Evolutionary conservation across 1,139 yeast genomes (phyloP).

Genomic region (Debaryomycetaceae sp.): DNA sequence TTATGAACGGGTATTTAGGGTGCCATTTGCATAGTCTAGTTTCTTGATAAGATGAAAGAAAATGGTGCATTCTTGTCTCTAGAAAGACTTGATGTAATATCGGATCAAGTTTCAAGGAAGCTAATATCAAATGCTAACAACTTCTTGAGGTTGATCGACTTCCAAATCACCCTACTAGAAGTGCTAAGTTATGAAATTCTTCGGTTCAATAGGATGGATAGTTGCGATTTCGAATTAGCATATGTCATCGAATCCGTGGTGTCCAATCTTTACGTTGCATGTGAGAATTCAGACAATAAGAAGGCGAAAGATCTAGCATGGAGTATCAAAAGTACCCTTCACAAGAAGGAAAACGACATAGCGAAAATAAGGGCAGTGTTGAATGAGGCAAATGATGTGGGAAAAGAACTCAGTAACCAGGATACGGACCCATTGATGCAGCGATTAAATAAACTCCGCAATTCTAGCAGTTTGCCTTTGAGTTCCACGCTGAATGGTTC

Average conservation of each 20-base stretch:
- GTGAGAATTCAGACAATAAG: slow-evolving; percentile 9
- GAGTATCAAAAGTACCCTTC: slow-evolving; percentile 21
- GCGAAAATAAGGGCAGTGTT: slow-evolving; percentile 5
- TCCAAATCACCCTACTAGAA: slow-evolving; percentile 33
- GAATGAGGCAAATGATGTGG: neutral
- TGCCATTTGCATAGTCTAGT: too few species aligned
- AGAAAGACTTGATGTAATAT: slow-evolving; percentile 3
- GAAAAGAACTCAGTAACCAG: neutral
- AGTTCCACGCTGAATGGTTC: neutral
- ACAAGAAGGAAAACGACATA: slow-evolving; percentile 12
- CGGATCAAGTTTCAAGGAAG: slow-evolving; percentile 4
- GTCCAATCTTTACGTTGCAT: slow-evolving; percentile 12
- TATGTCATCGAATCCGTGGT: slow-evolving; percentile 24
- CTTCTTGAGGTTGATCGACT: slow-evolving; percentile 17
- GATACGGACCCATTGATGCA: slow-evolving; percentile 18
- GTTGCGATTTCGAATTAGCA: slow-evolving; percentile 41
- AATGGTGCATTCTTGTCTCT: too few species aligned
- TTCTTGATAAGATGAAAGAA: too few species aligned
- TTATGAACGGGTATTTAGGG: too few species aligned
- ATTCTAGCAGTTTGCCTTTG: neutral
- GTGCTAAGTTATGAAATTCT: slow-evolving; percentile 30
- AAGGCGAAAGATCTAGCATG: slow-evolving; percentile 17
- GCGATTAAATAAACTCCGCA: neutral
- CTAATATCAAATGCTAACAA: slow-evolving; percentile 5
- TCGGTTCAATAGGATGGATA: slow-evolving; percentile 22